Evolutionary conservation across 1,139 yeast species (phyloP), one percentile per base, ranked within the genome.

Genomic region (Meyerozyma athensensis): DNA sequence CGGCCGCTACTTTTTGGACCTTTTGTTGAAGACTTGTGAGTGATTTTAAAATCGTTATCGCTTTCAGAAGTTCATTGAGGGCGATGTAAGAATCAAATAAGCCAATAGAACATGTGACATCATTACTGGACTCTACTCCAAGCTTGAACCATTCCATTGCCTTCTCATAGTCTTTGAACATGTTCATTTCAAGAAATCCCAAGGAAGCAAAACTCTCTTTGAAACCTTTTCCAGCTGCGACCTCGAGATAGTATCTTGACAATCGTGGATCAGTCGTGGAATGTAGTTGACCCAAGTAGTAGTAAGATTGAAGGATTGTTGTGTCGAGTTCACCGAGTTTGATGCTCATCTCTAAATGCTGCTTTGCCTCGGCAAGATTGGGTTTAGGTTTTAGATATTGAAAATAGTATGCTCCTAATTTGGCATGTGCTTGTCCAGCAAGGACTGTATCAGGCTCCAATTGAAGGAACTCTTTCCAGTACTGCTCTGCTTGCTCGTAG

Each of bases 141-240:
- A 89, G 61, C 48, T 75, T 76, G 61, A 89, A 87, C 97, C 97
- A 90, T 52, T 86, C 87, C 30, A 70, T 62, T 0, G 95, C 86
- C 47, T 77, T 77, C 4, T 44, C 40, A 14, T 56, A 51, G 47
- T 79, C 66, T n/a, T 67, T 61, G 53, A 81, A 84, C 40, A 81
- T 75, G 46, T 79, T 79, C 63, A 87, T 60, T 47, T 87, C 92
- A 44, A 87, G 58, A 54, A 82, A 84, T 1, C 97, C 97, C 36
- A 89, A 61, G 19, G 81, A 76, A 13, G 81, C 75, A 52, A 87
- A 85, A 6, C 90, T 73, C 47, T 89, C 95, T 46, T 69, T 73
- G 35, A 87, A 76, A 0, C 96, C 96, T 46, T 76, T 77, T 5
- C 79, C 61, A 0, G 96, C 95, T 31, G 90, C 79, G 40, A 78